Evolutionary conservation across 371 early-diverging fungal species (phyloP).

Genomic region (Mucor lusitanicus): DNA sequence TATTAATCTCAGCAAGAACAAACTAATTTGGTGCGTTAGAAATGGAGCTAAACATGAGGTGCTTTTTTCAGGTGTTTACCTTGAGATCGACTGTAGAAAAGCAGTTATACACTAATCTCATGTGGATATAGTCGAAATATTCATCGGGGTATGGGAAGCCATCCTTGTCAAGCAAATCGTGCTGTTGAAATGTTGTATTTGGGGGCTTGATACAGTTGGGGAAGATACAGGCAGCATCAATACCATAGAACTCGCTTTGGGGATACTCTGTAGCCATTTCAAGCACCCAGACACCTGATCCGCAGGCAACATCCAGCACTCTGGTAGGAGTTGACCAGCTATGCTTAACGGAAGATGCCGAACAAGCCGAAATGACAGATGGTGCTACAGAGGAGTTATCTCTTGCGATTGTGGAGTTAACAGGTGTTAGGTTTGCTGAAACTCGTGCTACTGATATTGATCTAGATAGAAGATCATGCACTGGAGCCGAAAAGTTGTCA

Average conservation of each 20-base stretch:
- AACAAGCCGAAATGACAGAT: constrained; percentile 1
- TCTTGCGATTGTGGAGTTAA: background rate
- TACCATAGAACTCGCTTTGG: constrained; percentile 52
- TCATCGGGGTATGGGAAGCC: constrained; percentile 57
- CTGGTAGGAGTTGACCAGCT: constrained; percentile 22
- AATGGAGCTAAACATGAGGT: background rate
- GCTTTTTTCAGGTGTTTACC: constrained; percentile 26
- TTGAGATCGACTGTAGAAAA: constrained; percentile 33
- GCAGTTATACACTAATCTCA: constrained; percentile 45
- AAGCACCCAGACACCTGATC: constrained; percentile 45
- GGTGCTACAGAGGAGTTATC: constrained; percentile 8
- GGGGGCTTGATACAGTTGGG: constrained; percentile 54
- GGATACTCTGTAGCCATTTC: constrained; percentile 56
- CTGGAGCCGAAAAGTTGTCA: constrained; percentile 43
- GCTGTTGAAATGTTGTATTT: constrained; percentile 50
- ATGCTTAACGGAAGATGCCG: background rate
- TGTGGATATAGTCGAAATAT: constrained; percentile 59
- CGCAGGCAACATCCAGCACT: constrained; percentile 48
- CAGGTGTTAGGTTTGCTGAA: constrained; percentile 4
- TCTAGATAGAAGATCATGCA: constrained; percentile 17
- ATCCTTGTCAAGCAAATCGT: constrained; percentile 40
- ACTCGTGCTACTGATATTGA: constrained; percentile 24
- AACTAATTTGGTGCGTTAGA: constrained; percentile 6
- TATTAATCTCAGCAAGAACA: constrained; percentile 25
- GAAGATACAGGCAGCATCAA: constrained; percentile 49